These are phyloP conservation scores for Fraxinus paxiana DNA, from an alignment of 305 asterid species.

Conservation along the genomic window DNA sequence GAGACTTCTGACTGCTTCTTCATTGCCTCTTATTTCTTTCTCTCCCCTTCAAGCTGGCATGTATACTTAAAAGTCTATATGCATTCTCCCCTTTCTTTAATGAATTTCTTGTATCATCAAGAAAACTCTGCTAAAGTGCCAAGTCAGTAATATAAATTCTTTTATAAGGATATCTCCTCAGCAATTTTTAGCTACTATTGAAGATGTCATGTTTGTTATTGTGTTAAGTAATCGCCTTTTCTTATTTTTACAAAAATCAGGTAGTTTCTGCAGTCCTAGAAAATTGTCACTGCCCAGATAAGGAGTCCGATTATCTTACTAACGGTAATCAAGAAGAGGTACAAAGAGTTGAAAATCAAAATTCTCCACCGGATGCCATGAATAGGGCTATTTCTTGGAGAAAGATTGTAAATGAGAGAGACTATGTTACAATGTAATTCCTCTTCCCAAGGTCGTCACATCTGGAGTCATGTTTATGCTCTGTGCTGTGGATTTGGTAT, in stretches of 20 bases:
- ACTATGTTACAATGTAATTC: conserved; percentile 47
- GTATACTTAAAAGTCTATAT: background rate
- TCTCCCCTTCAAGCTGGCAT: background rate
- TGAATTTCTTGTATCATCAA: conserved; percentile 1
- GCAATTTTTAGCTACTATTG: conserved; percentile 16
- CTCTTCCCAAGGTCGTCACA: conserved; percentile 25
- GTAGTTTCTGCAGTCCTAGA: conserved; percentile 71
- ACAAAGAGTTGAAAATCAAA: conserved; percentile 36
- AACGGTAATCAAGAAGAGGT: conserved; percentile 34
- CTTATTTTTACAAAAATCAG: conserved; percentile 58
- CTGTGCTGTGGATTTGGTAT: conserved; percentile 21
- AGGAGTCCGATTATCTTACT: conserved; percentile 30
- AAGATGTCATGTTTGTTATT: conserved; percentile 9
- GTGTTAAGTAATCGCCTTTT: conserved; percentile 27
- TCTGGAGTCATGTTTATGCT: conserved; percentile 9
- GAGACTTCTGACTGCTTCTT: background rate
- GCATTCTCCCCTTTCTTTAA: background rate
- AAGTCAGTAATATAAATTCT: background rate
- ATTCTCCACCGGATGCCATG: conserved; percentile 37
- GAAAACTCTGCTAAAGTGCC: conserved; percentile 7
- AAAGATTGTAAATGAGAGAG: conserved; percentile 57
- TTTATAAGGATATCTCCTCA: conserved; percentile 1
- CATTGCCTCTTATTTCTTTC: background rate
- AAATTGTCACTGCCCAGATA: conserved; percentile 42
- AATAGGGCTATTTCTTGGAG: conserved; percentile 62